A percentile compares a stretch with the other conserved stretches of the same genome.
phyloP scores from a whole-genome alignment of 257 asterid species.

The Jacaranda mimosifolia region DNA sequence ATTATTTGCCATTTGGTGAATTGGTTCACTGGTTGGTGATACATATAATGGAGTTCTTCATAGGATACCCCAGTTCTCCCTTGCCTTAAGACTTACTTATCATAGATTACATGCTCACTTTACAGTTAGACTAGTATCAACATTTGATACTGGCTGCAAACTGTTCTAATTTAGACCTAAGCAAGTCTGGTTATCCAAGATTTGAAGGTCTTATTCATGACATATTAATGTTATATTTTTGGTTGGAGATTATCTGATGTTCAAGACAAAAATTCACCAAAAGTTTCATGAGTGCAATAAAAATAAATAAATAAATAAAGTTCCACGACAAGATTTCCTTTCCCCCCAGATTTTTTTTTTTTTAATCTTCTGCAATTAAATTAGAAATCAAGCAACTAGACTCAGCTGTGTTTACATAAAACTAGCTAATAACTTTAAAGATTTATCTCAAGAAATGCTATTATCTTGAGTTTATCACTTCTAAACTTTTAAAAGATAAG shows the following conservation, averaged over 20 bases:
- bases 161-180: too few species aligned
- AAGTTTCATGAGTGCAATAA: background rate
- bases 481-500: background rate
- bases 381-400: background rate
- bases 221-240: background rate
- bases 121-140: too few species aligned
- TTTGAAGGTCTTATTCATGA: background rate
- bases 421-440: background rate
- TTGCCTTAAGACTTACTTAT: background rate
- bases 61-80: constrained; percentile 5
- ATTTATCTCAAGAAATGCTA: background rate
- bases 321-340: too few species aligned
- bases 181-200: too few species aligned
- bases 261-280: background rate
- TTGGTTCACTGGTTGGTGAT: constrained; percentile 23
- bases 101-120: too few species aligned
- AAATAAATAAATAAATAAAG: background rate
- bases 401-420: background rate
- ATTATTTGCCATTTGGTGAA: constrained; percentile 14
- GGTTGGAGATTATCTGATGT: constrained; percentile 14
- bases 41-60: background rate
- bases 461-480: background rate
- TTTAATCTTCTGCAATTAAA: background rate
- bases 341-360: background rate
- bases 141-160: too few species aligned